A percentile compares a stretch with the other conserved stretches of the same genome.
These are phyloP conservation scores for Coniochaeta prunicola DNA, from an alignment of 2,329 filamentous ascomycete species.

Conservation along the genomic window DNA sequence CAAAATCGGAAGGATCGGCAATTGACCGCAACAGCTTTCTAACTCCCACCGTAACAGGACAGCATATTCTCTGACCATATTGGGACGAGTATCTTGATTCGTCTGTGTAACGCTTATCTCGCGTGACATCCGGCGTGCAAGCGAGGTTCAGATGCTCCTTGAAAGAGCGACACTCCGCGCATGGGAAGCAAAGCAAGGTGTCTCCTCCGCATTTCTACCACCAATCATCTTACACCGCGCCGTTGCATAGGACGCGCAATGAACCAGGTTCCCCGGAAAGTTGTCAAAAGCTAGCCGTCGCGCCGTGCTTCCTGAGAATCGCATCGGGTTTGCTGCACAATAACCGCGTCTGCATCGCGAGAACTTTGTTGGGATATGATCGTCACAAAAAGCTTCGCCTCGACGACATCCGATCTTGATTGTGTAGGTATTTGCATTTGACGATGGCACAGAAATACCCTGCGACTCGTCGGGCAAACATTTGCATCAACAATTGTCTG, in stretches of 20 bases:
- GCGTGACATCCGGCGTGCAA: background rate
- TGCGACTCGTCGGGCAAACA: too few relatives aligned
- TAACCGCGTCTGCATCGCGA: too few relatives aligned
- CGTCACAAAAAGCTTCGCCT: too few relatives aligned
- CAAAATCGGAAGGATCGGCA: background rate
- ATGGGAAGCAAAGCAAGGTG: background rate
- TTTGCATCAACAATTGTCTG: too few relatives aligned
- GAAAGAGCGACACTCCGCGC: background rate
- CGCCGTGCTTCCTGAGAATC: background rate
- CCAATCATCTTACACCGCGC: constrained; percentile 13
- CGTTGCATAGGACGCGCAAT: background rate
- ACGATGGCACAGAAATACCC: too few relatives aligned
- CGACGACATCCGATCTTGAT: too few relatives aligned
- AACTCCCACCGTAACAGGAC: background rate
- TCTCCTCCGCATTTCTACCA: constrained; percentile 7
- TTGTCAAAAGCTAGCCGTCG: background rate
- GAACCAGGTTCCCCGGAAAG: background rate
- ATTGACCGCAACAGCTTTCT: background rate
- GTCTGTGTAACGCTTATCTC: background rate
- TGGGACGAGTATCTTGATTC: background rate
- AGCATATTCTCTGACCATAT: background rate
- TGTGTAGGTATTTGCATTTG: too few relatives aligned
- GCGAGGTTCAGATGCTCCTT: background rate
- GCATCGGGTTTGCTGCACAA: background rate
- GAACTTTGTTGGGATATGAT: too few relatives aligned